phyloP scores from a whole-genome alignment of 257 asterid species.

The Asclepias syriaca region DNA sequence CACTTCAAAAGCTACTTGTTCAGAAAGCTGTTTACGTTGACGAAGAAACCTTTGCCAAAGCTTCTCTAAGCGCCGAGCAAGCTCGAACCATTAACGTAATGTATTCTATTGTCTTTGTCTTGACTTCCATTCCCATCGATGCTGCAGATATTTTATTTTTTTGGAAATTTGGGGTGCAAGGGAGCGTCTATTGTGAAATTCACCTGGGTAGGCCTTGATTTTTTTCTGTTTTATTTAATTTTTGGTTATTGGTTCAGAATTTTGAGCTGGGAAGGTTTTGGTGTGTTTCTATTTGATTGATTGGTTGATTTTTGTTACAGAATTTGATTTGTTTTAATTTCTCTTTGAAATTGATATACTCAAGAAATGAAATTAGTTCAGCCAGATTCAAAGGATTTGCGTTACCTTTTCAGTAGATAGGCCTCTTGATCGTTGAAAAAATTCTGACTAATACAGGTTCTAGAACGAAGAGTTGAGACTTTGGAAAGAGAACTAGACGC shows the following conservation, averaged over 20 bases:
- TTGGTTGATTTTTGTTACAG: neutral
- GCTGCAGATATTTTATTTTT: neutral
- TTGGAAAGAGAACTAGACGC: constrained; percentile 89
- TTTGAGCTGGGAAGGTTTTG: neutral
- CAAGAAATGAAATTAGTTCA: neutral
- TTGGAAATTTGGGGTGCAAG: neutral
- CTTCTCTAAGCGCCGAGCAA: constrained; percentile 80
- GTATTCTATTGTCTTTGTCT: constrained; percentile 18
- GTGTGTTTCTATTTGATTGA: constrained; percentile 4
- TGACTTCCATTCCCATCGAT: neutral
- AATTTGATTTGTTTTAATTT: neutral
- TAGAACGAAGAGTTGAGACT: constrained; percentile 90
- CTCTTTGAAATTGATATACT: neutral
- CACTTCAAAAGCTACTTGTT: constrained; percentile 65
- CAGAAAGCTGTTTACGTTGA: constrained; percentile 85
- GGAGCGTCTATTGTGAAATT: neutral
- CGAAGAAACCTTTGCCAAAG: constrained; percentile 82
- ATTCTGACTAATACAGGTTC: constrained; percentile 48
- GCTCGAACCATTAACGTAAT: constrained; percentile 83
- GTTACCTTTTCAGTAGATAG: neutral
- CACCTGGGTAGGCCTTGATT: constrained; percentile 9
- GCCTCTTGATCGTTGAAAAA: neutral
- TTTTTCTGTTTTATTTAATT: neutral
- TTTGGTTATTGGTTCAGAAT: neutral
- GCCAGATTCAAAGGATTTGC: neutral